phyloP scores from a whole-genome alignment of 1,284 basidiomycete genomes.

The Leccinum subspadiceum region DNA sequence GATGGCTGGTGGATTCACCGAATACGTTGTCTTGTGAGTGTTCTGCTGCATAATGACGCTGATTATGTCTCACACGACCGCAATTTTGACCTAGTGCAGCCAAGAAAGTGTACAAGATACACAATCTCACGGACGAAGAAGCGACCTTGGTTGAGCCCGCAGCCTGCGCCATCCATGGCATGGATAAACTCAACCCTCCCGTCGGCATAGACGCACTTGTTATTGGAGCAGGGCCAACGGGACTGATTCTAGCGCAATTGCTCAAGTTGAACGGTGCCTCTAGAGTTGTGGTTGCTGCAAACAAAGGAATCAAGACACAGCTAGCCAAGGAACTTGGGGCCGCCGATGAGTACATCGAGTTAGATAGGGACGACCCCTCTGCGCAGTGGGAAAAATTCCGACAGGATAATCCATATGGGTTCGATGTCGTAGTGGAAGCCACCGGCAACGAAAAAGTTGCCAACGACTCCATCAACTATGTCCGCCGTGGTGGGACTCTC shows the following conservation, averaged over 20 bases:
- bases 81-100: slow-evolving; percentile 38
- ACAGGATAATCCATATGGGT: slow-evolving; percentile 76
- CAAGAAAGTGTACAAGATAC: slow-evolving; percentile 77
- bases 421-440: slow-evolving; percentile 85
- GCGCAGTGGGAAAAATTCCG: slow-evolving; percentile 74
- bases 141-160: slow-evolving; percentile 83
- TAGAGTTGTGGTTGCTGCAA: slow-evolving; percentile 73
- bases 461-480: slow-evolving; percentile 77
- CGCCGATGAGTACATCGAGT: slow-evolving; percentile 77
- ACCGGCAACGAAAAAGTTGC: slow-evolving; percentile 79
- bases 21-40: slow-evolving; percentile 74
- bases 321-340: slow-evolving; percentile 74
- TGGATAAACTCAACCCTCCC: slow-evolving; percentile 75
- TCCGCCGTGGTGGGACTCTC: slow-evolving; percentile 70
- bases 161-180: slow-evolving; percentile 82
- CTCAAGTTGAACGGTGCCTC: slow-evolving; percentile 79
- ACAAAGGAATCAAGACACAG: slow-evolving; percentile 81
- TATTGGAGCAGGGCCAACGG: slow-evolving; percentile 76
- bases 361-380: slow-evolving; percentile 69
- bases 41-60: not conserved
- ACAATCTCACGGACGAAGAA: slow-evolving; percentile 80
- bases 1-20: slow-evolving; percentile 77
- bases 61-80: not conserved
- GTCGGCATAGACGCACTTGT: slow-evolving; percentile 76
- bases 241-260: slow-evolving; percentile 81